Conservation (phyloP, 192 early-diverging fungal genomes). For the Jimgerdemannia lactiflua region DNA sequence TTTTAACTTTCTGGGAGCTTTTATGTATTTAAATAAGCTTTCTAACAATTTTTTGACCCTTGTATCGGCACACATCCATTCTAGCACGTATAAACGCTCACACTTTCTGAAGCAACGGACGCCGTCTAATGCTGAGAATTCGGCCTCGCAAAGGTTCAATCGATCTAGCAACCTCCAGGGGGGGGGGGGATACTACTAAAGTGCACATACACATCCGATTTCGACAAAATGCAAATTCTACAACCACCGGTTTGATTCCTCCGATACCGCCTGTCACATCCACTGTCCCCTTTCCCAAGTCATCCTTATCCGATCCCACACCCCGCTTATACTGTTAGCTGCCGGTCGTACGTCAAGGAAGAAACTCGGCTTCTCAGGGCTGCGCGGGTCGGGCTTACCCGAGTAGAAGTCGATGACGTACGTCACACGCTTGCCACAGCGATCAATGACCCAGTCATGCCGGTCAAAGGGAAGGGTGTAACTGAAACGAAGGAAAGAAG, state of each 20-base stretch:
- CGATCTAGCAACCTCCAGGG: too few relatives aligned
- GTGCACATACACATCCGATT: too few relatives aligned
- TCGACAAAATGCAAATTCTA: too few relatives aligned
- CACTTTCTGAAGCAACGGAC: too few relatives aligned
- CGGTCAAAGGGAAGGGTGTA: conserved; percentile 88
- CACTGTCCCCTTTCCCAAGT: neutral
- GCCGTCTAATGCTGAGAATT: too few relatives aligned
- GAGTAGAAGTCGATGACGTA: conserved; percentile 95
- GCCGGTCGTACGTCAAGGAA: conserved; percentile 91
- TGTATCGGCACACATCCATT: too few relatives aligned
- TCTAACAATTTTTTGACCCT: too few relatives aligned
- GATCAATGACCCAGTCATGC: conserved; percentile 92
- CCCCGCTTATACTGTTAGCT: neutral
- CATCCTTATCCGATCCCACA: neutral
- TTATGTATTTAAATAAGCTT: too few relatives aligned
- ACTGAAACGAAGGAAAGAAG: conserved; percentile 20
- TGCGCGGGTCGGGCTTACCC: conserved; percentile 52
- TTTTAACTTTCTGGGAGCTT: too few relatives aligned
- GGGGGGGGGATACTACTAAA: too few relatives aligned
- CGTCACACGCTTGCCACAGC: conserved; percentile 82
- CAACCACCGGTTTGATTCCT: neutral
- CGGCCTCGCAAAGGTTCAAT: too few relatives aligned
- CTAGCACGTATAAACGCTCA: too few relatives aligned
- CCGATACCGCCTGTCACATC: neutral
- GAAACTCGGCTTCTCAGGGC: conserved; percentile 54